A percentile compares a stretch with the other conserved stretches of the same genome.
Conservation (phyloP, 1,284 basidiomycete genomes). For the Golubevia pallescens region DNA sequence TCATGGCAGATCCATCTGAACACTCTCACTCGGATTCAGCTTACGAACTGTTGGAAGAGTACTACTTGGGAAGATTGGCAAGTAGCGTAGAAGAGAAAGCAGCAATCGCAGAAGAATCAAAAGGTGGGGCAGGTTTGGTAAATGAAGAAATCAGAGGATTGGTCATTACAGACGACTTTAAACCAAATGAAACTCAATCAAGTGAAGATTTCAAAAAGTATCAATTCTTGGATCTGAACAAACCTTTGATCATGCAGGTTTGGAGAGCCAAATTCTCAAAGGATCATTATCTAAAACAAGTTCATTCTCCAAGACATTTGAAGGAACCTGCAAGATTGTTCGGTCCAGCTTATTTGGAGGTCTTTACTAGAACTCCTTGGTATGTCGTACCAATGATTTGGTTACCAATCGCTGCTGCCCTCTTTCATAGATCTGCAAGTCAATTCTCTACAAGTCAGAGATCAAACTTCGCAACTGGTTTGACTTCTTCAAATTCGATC, state of each 20-base stretch:
- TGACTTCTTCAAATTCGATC: slow-evolving; percentile 13
- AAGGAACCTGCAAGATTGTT: slow-evolving; percentile 86
- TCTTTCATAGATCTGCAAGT: slow-evolving; percentile 79
- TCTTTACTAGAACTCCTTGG: slow-evolving; percentile 89
- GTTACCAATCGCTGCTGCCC: slow-evolving; percentile 83
- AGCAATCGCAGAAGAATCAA: slow-evolving; percentile 14
- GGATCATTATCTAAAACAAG: slow-evolving; percentile 92
- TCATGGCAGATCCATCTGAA: slow-evolving; percentile 82
- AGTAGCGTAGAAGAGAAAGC: slow-evolving; percentile 26
- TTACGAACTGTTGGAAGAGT: slow-evolving; percentile 89
- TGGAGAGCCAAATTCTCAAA: slow-evolving; percentile 86
- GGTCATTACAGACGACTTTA: slow-evolving; percentile 71
- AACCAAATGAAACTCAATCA: slow-evolving; percentile 49
- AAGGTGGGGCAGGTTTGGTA: slow-evolving; percentile 38
- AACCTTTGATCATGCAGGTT: slow-evolving; percentile 84
- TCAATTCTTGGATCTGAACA: slow-evolving; percentile 88
- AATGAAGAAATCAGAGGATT: slow-evolving; percentile 66
- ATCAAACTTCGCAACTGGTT: slow-evolving; percentile 13
- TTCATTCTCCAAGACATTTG: slow-evolving; percentile 90
- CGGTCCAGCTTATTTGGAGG: slow-evolving; percentile 80
- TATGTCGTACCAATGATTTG: slow-evolving; percentile 91
- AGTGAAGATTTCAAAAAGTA: slow-evolving; percentile 73
- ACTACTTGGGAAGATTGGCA: slow-evolving; percentile 46
- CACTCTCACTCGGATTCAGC: slow-evolving; percentile 94
- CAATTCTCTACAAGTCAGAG: slow-evolving; percentile 73